Evolutionary conservation across 257 asterid species (phyloP).

Genomic region (Solanum sejunctum): DNA sequence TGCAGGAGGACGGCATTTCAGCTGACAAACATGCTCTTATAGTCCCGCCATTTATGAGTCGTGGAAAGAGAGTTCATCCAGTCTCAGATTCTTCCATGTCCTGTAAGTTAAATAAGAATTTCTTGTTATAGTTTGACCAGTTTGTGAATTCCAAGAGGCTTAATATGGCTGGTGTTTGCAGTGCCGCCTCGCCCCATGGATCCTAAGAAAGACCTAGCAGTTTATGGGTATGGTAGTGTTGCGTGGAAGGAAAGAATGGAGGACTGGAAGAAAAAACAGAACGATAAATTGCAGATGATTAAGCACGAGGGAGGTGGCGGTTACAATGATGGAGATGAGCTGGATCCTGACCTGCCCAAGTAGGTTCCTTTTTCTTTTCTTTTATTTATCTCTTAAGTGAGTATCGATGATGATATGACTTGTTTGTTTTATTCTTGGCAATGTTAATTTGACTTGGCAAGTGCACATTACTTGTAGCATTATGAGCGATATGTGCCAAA

Average conservation of each 20-base stretch:
- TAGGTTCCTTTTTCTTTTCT: constrained; percentile 34
- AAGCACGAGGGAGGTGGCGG: constrained; percentile 76
- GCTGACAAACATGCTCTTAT: constrained; percentile 95
- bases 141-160: not conserved
- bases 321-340: constrained; percentile 44
- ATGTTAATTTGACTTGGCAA: not conserved
- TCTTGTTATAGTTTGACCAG: not conserved
- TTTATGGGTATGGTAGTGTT: constrained; percentile 89
- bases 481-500: not conserved
- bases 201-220: constrained; percentile 93
- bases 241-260: constrained; percentile 99
- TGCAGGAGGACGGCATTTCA: constrained; percentile 84
- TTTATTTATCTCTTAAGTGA: not conserved
- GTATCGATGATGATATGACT: constrained; percentile 5
- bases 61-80: constrained; percentile 81
- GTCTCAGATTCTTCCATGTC: constrained; percentile 64
- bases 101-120: constrained; percentile 21
- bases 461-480: not conserved
- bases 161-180: constrained; percentile 3
- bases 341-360: constrained; percentile 93
- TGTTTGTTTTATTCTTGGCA: constrained; percentile 1
- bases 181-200: constrained; percentile 98
- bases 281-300: constrained; percentile 80
- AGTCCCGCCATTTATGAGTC: constrained; percentile 65
- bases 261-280: constrained; percentile 95